These are phyloP conservation scores for Chytriomyces confervae DNA, from an alignment of 192 early-diverging fungal genomes.

Conservation along the genomic window DNA sequence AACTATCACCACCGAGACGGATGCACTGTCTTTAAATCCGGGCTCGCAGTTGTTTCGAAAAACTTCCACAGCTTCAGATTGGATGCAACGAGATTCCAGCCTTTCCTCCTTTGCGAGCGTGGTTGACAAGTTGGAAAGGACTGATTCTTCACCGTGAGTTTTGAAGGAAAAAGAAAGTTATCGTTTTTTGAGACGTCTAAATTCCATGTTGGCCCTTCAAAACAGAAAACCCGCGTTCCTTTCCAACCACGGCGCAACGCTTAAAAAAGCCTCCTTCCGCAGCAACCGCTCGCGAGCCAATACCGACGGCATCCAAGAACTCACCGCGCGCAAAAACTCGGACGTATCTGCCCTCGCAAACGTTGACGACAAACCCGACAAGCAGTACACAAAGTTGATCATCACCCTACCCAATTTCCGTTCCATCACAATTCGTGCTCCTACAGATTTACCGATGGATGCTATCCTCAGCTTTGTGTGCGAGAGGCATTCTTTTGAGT, in stretches of 20 bases:
- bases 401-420: conserved; percentile 44
- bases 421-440: conserved; percentile 41
- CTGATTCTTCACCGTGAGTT: not conserved
- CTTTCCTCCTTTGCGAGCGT: not conserved
- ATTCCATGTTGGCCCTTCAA: not conserved
- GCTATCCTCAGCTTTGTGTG: conserved; percentile 49
- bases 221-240: conserved; percentile 34
- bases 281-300: conserved; percentile 41
- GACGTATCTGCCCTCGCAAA: not conserved
- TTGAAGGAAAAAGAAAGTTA: not conserved
- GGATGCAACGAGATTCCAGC: not conserved
- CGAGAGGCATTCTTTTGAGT: conserved; percentile 45
- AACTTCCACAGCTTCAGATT: not conserved
- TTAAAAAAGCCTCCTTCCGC: conserved; percentile 26
- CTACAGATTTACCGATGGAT: conserved; percentile 51
- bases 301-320: conserved; percentile 42
- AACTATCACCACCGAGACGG: not conserved
- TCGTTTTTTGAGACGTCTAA: not conserved
- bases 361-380: conserved; percentile 26
- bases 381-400: conserved; percentile 27
- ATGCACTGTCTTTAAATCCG: not conserved
- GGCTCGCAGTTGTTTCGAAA: not conserved
- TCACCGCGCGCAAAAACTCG: not conserved
- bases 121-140: not conserved
- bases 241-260: not conserved